Evolutionary conservation across 2,329 filamentous ascomycete genomes (phyloP), one percentile per base, ranked within the genome.

Genomic region (Pseudocercospora vitis): DNA sequence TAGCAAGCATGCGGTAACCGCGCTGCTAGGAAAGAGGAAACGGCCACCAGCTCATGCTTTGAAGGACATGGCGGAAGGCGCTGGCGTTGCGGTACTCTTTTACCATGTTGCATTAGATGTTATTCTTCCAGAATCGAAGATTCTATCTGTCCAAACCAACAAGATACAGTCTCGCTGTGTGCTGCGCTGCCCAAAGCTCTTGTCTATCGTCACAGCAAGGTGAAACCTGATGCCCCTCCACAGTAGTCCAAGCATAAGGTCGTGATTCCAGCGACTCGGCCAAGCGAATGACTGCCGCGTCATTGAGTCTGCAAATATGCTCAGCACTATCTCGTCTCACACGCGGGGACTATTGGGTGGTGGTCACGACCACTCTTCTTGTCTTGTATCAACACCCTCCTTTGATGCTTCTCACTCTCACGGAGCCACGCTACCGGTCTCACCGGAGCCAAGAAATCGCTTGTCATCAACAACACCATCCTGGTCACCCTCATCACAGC

Each of bases 1-100:
- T 21, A 45, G 50, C 46, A 55, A 50, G 42, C 26, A 48, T 51
- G 52, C 52, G 48, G 42, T 45, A 45, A 45, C 28, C 42, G 42
- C 42, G 23, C 29, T 48, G 29, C 31, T 11, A 35, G 46, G 29
- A 19, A 48, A 11, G 4, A 45, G 46, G 37, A 33, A 40, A 52
- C 37, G 39, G 35, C 40, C 26, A n/a, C 37, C 49, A 24, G 46
- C 40, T 31, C 21, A 26, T 51, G 29, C 35, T 26, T 50, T 19
- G 9, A 19, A 40, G n/a, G 32, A 11, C 42, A 14, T 48, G 46
- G 18, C 28, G n/a, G 19, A 12, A 18, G 18, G 24, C 31, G 28
- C 45, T 19, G 46, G 46, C 18, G 46, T 48, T 35, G 35, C 46
- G 46, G 46, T 48, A 29, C 29, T 48, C 16, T 35, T 48, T 14